phyloP scores from a whole-genome alignment of 2,329 filamentous ascomycete species.

The Didymella arachidicola region DNA sequence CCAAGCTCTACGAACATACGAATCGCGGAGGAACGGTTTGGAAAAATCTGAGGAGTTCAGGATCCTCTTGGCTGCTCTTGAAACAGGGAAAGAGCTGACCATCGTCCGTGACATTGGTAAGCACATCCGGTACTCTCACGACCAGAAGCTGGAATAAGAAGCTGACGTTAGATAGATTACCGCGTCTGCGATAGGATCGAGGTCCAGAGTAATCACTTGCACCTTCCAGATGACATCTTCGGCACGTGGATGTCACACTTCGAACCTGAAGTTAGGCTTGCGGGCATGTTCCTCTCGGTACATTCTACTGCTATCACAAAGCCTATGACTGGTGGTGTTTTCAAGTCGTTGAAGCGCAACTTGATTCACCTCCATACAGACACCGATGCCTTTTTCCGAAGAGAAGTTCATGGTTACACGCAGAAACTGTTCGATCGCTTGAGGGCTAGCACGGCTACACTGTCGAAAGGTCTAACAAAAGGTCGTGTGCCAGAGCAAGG shows the following conservation, averaged over 20 bases:
- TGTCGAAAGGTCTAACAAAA: constrained; percentile 34
- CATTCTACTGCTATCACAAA: constrained; percentile 77
- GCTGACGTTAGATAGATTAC: constrained; percentile 32
- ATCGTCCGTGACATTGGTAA: constrained; percentile 53
- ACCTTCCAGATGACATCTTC: constrained; percentile 60
- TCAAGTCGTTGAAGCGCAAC: constrained; percentile 70
- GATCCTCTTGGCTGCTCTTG: constrained; percentile 51
- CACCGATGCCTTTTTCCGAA: constrained; percentile 83
- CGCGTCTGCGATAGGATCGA: constrained; percentile 34
- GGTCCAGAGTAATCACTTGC: constrained; percentile 52
- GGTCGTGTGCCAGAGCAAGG: constrained; percentile 1
- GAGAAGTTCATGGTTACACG: constrained; percentile 77
- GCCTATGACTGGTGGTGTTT: constrained; percentile 69
- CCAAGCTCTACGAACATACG: constrained; percentile 19
- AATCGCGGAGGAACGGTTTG: constrained; percentile 20
- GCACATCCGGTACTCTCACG: constrained; percentile 15
- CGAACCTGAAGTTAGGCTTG: constrained; percentile 67
- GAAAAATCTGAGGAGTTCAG: constrained; percentile 40
- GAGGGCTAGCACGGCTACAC: constrained; percentile 45
- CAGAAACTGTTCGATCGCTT: constrained; percentile 80
- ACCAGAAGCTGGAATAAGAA: neutral
- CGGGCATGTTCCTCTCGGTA: constrained; percentile 82
- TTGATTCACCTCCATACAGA: constrained; percentile 80
- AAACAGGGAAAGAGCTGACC: constrained; percentile 57
- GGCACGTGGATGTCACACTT: constrained; percentile 49